A percentile compares a stretch with the other conserved stretches of the same genome.
Evolutionary conservation across 495 filamentous ascomycete genomes (phyloP).

Genomic region (Talaromyces wortmannii): DNA sequence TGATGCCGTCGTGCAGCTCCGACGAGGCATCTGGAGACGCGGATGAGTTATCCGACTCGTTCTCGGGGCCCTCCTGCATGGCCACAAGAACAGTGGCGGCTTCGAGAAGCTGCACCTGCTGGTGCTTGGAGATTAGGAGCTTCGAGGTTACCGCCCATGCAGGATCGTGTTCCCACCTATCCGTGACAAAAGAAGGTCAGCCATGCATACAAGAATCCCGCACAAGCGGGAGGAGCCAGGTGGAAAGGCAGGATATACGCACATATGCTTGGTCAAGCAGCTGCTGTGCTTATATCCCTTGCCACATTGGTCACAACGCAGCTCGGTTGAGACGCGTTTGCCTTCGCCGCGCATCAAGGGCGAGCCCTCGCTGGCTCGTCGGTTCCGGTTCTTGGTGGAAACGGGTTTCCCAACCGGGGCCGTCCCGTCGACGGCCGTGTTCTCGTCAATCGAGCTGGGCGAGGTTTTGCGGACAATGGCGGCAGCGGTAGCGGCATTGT

Average conservation of each 20-base stretch:
- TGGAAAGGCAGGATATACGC: conserved; percentile 57
- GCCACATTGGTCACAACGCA: conserved; percentile 96
- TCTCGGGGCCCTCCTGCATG: conserved; percentile 74
- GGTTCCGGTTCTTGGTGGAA: conserved; percentile 61
- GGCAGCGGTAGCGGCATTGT: conserved; percentile 24
- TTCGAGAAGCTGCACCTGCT: conserved; percentile 96
- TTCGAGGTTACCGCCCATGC: conserved; percentile 98
- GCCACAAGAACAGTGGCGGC: conserved; percentile 89
- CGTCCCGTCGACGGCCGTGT: conserved; percentile 18
- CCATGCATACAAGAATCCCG: neutral
- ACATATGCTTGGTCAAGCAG: conserved; percentile 99
- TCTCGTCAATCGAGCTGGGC: conserved; percentile 43
- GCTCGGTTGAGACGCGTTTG: conserved; percentile 70
- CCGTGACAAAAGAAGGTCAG: neutral
- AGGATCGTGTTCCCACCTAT: conserved; percentile 98
- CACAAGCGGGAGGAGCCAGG: conserved; percentile 11
- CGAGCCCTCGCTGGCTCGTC: conserved; percentile 82
- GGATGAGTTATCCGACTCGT: conserved; percentile 73
- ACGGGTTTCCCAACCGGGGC: conserved; percentile 37
- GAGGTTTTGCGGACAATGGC: conserved; percentile 35
- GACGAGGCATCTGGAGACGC: conserved; percentile 75
- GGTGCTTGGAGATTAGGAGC: conserved; percentile 97
- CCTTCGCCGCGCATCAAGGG: conserved; percentile 67
- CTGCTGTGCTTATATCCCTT: conserved; percentile 99
- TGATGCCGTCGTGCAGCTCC: conserved; percentile 61